Evolutionary conservation across 2,329 filamentous ascomycete genomes (phyloP).

Genomic region (Coleophoma crateriformis): DNA sequence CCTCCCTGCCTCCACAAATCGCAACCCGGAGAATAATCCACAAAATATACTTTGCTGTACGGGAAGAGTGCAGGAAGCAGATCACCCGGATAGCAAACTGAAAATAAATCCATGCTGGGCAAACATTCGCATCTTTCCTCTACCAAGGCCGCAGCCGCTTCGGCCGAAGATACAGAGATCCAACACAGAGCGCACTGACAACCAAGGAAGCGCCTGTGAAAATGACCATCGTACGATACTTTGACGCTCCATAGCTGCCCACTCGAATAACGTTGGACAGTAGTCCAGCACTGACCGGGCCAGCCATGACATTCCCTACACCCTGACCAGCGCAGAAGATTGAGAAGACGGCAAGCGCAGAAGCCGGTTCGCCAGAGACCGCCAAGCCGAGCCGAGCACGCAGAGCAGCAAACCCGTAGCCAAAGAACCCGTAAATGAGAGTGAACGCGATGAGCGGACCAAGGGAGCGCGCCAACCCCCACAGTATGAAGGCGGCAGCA

Average conservation of each 20-base stretch:
- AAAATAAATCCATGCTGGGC: too few relatives aligned
- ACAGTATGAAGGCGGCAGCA: constrained; percentile 41
- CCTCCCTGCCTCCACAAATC: too few relatives aligned
- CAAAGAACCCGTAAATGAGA: constrained; percentile 50
- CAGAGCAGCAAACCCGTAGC: constrained; percentile 42
- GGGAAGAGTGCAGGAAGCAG: too few relatives aligned
- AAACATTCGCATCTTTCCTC: neutral
- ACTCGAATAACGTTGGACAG: constrained; percentile 8
- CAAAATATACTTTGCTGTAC: too few relatives aligned
- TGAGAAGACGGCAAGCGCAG: constrained; percentile 20
- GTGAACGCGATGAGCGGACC: constrained; percentile 41
- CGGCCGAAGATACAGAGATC: constrained; percentile 6
- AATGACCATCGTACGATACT: constrained; percentile 14
- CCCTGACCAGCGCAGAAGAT: constrained; percentile 26
- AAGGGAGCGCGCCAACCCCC: constrained; percentile 42
- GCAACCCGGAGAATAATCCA: too few relatives aligned
- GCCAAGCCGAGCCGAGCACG: constrained; percentile 33
- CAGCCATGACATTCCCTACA: constrained; percentile 26
- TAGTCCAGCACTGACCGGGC: constrained; percentile 24
- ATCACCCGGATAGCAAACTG: too few relatives aligned
- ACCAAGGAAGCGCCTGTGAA: constrained; percentile 18
- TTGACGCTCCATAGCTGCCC: constrained; percentile 12
- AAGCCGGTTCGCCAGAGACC: constrained; percentile 22
- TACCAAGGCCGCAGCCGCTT: neutral
- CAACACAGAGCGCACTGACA: constrained; percentile 10